phyloP scores from a whole-genome alignment of 441 rosid species.

The Isatis lusitanica region DNA sequence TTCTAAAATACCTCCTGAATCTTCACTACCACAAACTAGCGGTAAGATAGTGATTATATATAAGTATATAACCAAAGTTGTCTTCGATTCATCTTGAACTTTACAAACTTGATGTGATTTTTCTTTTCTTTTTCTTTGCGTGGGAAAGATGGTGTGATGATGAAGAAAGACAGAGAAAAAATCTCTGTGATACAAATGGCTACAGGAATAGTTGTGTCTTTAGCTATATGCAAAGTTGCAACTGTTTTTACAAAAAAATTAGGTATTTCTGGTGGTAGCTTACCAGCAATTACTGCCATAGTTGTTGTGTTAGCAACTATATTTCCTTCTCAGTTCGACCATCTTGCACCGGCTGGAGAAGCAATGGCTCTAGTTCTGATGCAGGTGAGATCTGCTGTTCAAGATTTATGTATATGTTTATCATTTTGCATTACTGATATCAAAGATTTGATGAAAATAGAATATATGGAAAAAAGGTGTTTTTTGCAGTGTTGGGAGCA shows the following conservation, averaged over 20 bases:
- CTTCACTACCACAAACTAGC: not conserved
- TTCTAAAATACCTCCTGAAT: constrained; percentile 1
- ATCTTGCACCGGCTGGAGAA: not conserved
- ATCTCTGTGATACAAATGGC: not conserved
- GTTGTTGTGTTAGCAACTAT: not conserved
- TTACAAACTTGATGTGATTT: too few relatives aligned
- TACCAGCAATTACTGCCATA: not conserved
- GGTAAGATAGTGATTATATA: not conserved
- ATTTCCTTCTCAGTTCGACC: not conserved
- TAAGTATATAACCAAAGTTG: not conserved
- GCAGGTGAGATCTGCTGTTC: not conserved
- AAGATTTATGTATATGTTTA: not conserved
- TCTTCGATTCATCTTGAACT: not conserved
- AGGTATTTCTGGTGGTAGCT: not conserved
- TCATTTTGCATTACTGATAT: not conserved
- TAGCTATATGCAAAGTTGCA: not conserved
- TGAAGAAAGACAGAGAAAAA: not conserved
- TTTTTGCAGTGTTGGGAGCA: not conserved
- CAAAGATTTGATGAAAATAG: not conserved
- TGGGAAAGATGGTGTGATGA: not conserved
- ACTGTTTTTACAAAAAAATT: not conserved
- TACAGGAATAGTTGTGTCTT: not conserved
- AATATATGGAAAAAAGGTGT: not conserved
- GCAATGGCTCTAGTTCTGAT: constrained; percentile 3
- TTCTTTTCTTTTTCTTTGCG: not conserved